Percentiles rank a stretch among this genome's conserved stretches.
Conservation (phyloP, 169 alveolate species). For the Hepatocystis sp. region DNA sequence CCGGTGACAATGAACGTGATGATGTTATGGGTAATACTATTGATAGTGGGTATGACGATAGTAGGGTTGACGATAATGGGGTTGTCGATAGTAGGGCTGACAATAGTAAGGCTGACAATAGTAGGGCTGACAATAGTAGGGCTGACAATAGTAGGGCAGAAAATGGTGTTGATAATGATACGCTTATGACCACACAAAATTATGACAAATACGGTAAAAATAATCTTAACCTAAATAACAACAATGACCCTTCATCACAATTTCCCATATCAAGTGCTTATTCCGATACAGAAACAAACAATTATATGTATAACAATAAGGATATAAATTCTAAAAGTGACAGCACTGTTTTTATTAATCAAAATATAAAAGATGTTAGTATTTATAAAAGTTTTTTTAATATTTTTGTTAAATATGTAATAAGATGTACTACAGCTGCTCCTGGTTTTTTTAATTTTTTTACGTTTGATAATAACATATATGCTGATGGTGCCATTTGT, state of each 20-base stretch:
- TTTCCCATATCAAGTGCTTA: neutral
- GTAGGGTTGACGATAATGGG: too few relatives aligned
- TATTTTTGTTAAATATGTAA: conserved; percentile 80
- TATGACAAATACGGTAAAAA: too few relatives aligned
- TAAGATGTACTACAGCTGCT: conserved; percentile 92
- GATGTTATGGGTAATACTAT: neutral
- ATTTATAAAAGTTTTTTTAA: conserved; percentile 79
- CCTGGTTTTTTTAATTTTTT: conserved; percentile 88
- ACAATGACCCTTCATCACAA: neutral
- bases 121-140: neutral
- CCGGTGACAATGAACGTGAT: neutral
- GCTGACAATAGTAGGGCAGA: neutral
- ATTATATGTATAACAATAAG: too few relatives aligned
- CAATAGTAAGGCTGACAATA: neutral
- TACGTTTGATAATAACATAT: conserved; percentile 80
- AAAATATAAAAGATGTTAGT: conserved; percentile 28
- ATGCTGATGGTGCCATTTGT: conserved; percentile 90
- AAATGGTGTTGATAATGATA: neutral
- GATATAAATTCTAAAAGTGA: neutral
- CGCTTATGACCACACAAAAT: too few relatives aligned
- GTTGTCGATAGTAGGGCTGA: neutral
- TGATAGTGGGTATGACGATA: conserved; percentile 2
- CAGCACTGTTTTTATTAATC: conserved; percentile 46
- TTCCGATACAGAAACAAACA: too few relatives aligned
- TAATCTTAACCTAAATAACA: too few relatives aligned